Evolutionary conservation across 208 protist species (phyloP).

Genomic region (Trypanosoma avium): DNA sequence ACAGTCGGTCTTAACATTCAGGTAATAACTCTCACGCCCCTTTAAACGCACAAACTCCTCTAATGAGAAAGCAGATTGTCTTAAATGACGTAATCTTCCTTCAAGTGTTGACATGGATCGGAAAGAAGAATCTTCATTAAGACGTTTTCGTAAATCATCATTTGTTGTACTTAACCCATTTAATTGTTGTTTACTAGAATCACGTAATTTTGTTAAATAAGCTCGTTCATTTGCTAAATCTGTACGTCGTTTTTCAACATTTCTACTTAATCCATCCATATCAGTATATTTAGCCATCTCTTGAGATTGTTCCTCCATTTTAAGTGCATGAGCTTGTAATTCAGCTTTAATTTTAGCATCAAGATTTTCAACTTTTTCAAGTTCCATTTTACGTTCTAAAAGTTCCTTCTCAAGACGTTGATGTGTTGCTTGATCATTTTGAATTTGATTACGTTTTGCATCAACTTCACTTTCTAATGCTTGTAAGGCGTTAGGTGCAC

Average conservation of each 20-base stretch:
- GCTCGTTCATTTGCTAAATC: constrained; percentile 49
- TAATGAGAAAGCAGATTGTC: constrained; percentile 84
- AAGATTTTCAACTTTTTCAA: constrained; percentile 86
- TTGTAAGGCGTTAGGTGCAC: constrained; percentile 51
- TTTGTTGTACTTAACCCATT: constrained; percentile 55
- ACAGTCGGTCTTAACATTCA: constrained; percentile 79
- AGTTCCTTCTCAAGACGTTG: constrained; percentile 88
- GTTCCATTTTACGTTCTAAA: constrained; percentile 83
- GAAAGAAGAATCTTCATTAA: constrained; percentile 60
- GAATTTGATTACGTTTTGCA: constrained; percentile 71
- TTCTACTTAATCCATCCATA: constrained; percentile 58
- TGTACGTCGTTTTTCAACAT: constrained; percentile 63
- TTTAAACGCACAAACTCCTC: constrained; percentile 90
- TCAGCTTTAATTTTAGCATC: constrained; percentile 90
- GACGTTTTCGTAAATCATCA: constrained; percentile 46
- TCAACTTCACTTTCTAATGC: constrained; percentile 83
- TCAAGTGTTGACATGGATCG: constrained; percentile 67
- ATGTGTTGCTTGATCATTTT: constrained; percentile 82
- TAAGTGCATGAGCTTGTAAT: constrained; percentile 66
- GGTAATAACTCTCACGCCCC: constrained; percentile 88
- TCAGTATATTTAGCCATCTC: constrained; percentile 84
- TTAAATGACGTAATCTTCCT: constrained; percentile 81
- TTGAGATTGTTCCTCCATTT: constrained; percentile 78
- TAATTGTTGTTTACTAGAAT: constrained; percentile 72
- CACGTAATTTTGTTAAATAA: constrained; percentile 65